Conservation (phyloP, 176 grass and related monocot genomes). For the Zoysia pacifica region DNA sequence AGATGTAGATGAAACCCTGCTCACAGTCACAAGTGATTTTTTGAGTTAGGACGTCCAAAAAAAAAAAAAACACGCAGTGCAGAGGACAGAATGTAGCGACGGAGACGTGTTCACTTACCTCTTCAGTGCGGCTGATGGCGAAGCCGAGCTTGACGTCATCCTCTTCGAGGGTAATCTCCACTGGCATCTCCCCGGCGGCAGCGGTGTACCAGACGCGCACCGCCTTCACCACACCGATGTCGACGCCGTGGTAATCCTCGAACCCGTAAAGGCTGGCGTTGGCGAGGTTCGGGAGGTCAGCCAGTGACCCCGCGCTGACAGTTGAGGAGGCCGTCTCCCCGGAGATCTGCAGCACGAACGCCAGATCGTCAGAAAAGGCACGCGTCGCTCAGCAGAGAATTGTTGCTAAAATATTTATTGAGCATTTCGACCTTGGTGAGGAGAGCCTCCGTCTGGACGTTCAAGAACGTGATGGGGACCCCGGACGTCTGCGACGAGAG, state of each 20-base stretch:
- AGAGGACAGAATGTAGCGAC: not conserved
- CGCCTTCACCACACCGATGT: conserved; percentile 96
- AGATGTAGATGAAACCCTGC: conserved; percentile 91
- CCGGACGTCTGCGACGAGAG: conserved; percentile 63
- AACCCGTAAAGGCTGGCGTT: conserved; percentile 95
- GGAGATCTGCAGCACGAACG: conserved; percentile 63
- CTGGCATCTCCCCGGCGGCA: conserved; percentile 62
- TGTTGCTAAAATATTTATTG: not conserved
- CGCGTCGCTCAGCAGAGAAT: too few species aligned
- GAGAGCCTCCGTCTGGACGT: conserved; percentile 88
- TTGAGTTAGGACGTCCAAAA: not conserved
- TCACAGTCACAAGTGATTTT: not conserved
- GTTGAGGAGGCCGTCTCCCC: conserved; percentile 87
- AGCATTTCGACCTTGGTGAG: conserved; percentile 72
- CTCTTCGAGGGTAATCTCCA: conserved; percentile 77
- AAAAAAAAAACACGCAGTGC: not conserved
- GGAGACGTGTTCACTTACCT: conserved; percentile 39
- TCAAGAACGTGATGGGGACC: conserved; percentile 80
- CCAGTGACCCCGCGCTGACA: conserved; percentile 76
- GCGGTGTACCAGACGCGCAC: conserved; percentile 85
- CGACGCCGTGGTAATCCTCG: conserved; percentile 95
- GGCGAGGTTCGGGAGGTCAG: conserved; percentile 86
- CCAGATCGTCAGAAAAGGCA: not conserved
- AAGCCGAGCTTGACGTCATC: conserved; percentile 80
- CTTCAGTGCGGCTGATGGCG: conserved; percentile 92